These are phyloP conservation scores for Mycena haematopus DNA, from an alignment of 768 basidiomycete species.

Conservation along the genomic window DNA sequence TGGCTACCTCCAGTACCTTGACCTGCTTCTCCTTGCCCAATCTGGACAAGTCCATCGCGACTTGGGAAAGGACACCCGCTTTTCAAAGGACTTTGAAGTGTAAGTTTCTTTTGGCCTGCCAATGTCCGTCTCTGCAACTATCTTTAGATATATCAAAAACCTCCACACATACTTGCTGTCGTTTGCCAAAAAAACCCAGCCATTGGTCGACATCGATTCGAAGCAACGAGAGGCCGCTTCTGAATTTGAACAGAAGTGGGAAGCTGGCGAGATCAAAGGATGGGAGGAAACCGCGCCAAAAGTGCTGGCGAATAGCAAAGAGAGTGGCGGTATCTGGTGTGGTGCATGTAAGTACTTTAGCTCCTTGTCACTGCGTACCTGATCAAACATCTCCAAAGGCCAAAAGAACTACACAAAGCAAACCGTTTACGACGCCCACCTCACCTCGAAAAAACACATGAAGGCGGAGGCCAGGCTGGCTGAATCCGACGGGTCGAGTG, in stretches of 20 bases:
- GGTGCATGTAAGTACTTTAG: constrained; percentile 72
- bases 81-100: constrained; percentile 81
- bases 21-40: constrained; percentile 75
- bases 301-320: constrained; percentile 50
- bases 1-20: constrained; percentile 93
- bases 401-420: constrained; percentile 96
- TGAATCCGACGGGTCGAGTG: constrained; percentile 48
- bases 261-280: constrained; percentile 70
- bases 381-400: constrained; percentile 53
- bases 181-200: constrained; percentile 85
- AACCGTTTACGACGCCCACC: constrained; percentile 95
- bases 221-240: constrained; percentile 67
- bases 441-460: constrained; percentile 94
- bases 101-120: constrained; percentile 44
- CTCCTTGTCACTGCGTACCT: constrained; percentile 8
- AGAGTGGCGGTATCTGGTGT: constrained; percentile 85
- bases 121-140: constrained; percentile 14
- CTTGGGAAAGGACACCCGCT: constrained; percentile 68
- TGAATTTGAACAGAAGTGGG: constrained; percentile 86
- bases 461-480: constrained; percentile 87
- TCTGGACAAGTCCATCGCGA: constrained; percentile 68
- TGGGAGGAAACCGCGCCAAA: constrained; percentile 72
- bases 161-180: constrained; percentile 86
- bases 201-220: constrained; percentile 76
- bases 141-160: constrained; percentile 77